Evolutionary conservation across 169 alveolate genomes (phyloP).

Genomic region (Eimeria nieschulzi): DNA sequence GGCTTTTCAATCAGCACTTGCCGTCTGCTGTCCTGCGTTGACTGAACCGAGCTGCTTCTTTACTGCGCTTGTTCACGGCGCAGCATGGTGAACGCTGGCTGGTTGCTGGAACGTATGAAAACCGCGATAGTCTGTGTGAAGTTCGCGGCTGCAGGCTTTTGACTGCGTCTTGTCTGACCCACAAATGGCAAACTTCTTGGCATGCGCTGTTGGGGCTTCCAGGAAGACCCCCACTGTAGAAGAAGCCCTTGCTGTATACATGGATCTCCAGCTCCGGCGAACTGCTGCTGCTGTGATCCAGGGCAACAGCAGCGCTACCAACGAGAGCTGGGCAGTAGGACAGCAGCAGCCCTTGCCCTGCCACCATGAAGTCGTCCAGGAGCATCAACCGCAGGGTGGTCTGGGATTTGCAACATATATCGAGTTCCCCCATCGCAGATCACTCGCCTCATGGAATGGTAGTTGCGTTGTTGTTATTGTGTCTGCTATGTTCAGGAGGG

Average conservation of each 20-base stretch:
- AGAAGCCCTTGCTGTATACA: conserved; percentile 54
- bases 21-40: no score
- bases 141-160: conserved; percentile 18
- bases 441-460: background rate
- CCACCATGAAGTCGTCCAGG: background rate
- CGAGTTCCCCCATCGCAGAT: no score
- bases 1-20: no score
- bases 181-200: conserved; percentile 22
- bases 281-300: conserved; percentile 31
- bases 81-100: no score
- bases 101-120: no score
- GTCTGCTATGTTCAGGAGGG: conserved; percentile 17
- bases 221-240: conserved; percentile 31
- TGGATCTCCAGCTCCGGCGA: conserved; percentile 55
- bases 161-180: conserved; percentile 49
- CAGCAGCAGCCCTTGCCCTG: background rate
- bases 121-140: no score
- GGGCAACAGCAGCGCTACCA: background rate
- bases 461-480: background rate
- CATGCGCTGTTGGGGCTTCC: conserved; percentile 27
- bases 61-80: no score
- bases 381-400: background rate
- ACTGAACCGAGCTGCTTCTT: no score
- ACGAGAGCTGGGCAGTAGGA: conserved; percentile 43
- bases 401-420: no score